phyloP scores from a whole-genome alignment of 2,329 filamentous ascomycete species.

The Colletotrichum endophyticum region DNA sequence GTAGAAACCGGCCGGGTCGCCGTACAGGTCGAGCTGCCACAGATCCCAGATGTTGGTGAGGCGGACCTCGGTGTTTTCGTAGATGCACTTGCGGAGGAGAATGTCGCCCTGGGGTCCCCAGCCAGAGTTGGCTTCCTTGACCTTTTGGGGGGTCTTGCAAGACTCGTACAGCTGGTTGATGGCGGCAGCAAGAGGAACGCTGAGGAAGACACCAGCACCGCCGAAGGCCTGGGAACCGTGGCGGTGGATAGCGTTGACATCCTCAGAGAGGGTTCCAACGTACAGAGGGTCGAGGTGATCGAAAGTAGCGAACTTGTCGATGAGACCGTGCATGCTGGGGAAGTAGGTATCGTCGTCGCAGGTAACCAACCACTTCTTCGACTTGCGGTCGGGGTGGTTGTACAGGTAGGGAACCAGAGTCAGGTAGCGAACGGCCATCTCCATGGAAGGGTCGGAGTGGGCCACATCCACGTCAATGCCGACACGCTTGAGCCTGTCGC shows the following conservation, averaged over 20 bases:
- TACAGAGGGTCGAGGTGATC: slow-evolving; percentile 60
- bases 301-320: slow-evolving; percentile 54
- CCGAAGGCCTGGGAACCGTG: slow-evolving; percentile 70
- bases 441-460: slow-evolving; percentile 55
- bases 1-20: slow-evolving; percentile 68
- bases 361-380: slow-evolving; percentile 64
- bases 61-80: slow-evolving; percentile 64
- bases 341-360: slow-evolving; percentile 73
- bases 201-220: slow-evolving; percentile 68
- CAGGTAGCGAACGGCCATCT: slow-evolving; percentile 65
- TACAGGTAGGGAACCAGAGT: slow-evolving; percentile 60
- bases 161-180: slow-evolving; percentile 49
- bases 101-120: slow-evolving; percentile 68
- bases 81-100: slow-evolving; percentile 67
- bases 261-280: slow-evolving; percentile 66
- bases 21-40: slow-evolving; percentile 65
- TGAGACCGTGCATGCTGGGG: slow-evolving; percentile 60
- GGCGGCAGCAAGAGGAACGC: slow-evolving; percentile 51
- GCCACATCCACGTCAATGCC: slow-evolving; percentile 65
- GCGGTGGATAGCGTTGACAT: slow-evolving; percentile 61
- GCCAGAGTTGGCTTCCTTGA: slow-evolving; percentile 59
- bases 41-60: slow-evolving; percentile 61
- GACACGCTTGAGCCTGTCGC: slow-evolving; percentile 47
- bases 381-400: slow-evolving; percentile 50
- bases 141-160: slow-evolving; percentile 55